These are phyloP conservation scores for Trametes punicea DNA, from an alignment of 768 basidiomycete species.

Conservation along the genomic window DNA sequence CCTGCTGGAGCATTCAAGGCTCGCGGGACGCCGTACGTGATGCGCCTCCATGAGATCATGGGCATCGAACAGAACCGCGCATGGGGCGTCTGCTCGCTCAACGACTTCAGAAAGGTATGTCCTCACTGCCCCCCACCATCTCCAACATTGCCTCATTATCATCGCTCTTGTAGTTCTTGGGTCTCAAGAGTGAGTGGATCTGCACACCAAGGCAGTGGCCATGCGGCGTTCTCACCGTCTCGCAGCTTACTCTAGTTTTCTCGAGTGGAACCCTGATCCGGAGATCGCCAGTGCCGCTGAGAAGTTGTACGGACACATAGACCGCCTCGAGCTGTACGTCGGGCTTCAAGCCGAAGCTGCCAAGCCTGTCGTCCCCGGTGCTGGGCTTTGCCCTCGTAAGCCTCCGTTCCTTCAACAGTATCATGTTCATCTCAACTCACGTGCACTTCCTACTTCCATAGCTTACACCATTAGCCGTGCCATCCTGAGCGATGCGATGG, in stretches of 20 bases:
- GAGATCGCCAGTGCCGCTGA: slow-evolving; percentile 71
- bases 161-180: slow-evolving; percentile 57
- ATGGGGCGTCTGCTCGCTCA: slow-evolving; percentile 83
- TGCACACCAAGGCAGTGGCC: no score
- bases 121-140: not conserved
- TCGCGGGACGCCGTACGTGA: slow-evolving; percentile 63
- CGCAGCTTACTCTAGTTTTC: slow-evolving; percentile 63
- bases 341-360: slow-evolving; percentile 77
- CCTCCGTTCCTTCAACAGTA: no score
- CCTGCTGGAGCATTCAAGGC: slow-evolving; percentile 75
- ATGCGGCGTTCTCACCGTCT: no score
- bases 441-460: slow-evolving; percentile 24
- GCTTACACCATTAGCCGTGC: slow-evolving; percentile 83
- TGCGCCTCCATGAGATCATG: slow-evolving; percentile 81
- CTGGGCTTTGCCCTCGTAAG: slow-evolving; percentile 80
- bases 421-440: not conserved
- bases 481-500: slow-evolving; percentile 83
- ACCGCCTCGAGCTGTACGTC: slow-evolving; percentile 77
- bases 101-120: slow-evolving; percentile 71
- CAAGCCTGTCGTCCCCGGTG: slow-evolving; percentile 72
- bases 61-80: slow-evolving; percentile 71
- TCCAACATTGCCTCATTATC: not conserved
- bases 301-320: slow-evolving; percentile 72
- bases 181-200: slow-evolving; percentile 58
- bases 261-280: slow-evolving; percentile 77